Base-by-base conservation (phyloP, 768 basidiomycete genomes). In the Boletellus ananas region DNA sequence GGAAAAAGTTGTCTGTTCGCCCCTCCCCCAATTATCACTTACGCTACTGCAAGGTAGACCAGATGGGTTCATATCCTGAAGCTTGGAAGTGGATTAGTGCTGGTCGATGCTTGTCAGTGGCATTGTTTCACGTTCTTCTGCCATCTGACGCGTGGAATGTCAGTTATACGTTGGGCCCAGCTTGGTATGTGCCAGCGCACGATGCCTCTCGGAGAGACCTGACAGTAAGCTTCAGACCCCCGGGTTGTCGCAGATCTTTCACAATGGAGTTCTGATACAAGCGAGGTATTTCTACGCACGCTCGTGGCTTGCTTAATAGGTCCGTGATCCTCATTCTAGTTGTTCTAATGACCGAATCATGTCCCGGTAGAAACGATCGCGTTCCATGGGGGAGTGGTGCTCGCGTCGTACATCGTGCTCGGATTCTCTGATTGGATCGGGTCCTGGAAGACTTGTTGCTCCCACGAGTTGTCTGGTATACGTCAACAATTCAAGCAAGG, bases 161-260 rank as follows among this genome's bases (percentile, higher is more conserved):
- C 52, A 90, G 89, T 89, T 64, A 89, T 91, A 46, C 73, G 89
- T 56, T 91, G 87, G 85, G 81, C 82, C 31, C 79, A 87, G 55
- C 70, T 87, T 2, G 77, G 85, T 86, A 58, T 4, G 75, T 58
- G n/a, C 43, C 8, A 3, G 33, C 40, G 3, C 48, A 40, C 34
- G 13, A 17, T 12, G 9, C 4, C 23, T 25, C 29, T 17, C 3
- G 17, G 12, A 27, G 18, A 34, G 16, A 7, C 39, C 42, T 60
- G 14, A 53, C 12, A 18, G 34, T 42, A 25, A 37, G 18, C 7
- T 13, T 3, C 51, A 80, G 79, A 78, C 52, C 72, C 74, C 1
- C 60, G 66, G 39, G 61, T 72, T 41, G 66, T 69, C 2, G 51
- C 62, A 14, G 66, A 71, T 31, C 55, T 64, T n/a, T 72, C 73